Percentiles rank a stretch among this genome's conserved stretches.
Conservation (phyloP, 148 eudicot species). For the Rhododendron kiyosumense region DNA sequence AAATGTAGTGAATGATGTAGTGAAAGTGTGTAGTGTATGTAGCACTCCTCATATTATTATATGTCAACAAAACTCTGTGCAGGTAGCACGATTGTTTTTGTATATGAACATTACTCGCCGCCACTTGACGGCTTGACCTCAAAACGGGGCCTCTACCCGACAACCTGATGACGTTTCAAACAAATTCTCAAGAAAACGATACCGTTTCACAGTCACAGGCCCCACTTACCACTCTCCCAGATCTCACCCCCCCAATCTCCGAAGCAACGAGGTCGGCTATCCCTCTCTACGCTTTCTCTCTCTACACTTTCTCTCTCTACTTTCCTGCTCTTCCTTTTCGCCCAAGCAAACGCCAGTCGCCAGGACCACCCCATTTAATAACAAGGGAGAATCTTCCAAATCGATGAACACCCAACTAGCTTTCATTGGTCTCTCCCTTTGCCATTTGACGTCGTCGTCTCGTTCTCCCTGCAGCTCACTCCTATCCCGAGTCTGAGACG, state of each 20-base stretch:
- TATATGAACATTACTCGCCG: neutral
- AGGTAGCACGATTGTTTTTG: too few species aligned
- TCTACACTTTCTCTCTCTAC: neutral
- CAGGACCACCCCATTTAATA: neutral
- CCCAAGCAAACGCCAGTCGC: constrained; percentile 14
- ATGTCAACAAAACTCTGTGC: too few species aligned
- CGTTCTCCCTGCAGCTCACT: neutral
- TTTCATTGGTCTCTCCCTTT: too few species aligned
- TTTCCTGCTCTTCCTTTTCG: constrained; percentile 12
- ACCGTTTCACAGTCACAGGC: neutral
- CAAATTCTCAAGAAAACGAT: neutral
- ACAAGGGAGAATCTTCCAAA: neutral
- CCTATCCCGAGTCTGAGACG: constrained; percentile 3
- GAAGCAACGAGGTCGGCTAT: constrained; percentile 9
- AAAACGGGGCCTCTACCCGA: neutral
- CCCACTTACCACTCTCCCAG: neutral
- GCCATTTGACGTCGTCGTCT: constrained; percentile 15
- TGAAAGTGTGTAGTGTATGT: too few species aligned
- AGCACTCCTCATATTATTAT: too few species aligned
- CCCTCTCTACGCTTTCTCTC: neutral
- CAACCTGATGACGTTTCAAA: neutral
- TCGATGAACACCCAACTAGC: neutral
- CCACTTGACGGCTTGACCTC: neutral
- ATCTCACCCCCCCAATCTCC: neutral
- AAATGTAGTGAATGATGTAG: too few species aligned